These are phyloP conservation scores for Aegilops bicornis DNA, from an alignment of 176 grass and related monocot genomes.

Conservation along the genomic window DNA sequence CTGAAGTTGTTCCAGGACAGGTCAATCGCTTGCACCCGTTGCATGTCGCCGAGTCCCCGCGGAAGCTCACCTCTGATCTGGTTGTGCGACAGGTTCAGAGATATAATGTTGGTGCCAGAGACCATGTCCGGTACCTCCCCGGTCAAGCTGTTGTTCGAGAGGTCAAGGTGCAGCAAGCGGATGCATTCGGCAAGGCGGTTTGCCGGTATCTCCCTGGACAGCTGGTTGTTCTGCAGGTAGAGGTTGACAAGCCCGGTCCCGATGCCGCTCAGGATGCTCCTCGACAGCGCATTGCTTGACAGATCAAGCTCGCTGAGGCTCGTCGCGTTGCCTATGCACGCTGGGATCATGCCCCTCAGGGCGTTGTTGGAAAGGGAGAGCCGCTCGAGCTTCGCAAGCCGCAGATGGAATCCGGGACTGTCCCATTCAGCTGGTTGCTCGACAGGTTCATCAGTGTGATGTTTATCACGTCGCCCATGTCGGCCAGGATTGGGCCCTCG, in stretches of 20 bases:
- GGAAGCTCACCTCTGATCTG: slow-evolving; percentile 55
- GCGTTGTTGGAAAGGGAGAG: slow-evolving; percentile 57
- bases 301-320: slow-evolving; percentile 54
- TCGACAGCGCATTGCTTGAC: slow-evolving; percentile 51
- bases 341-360: slow-evolving; percentile 48
- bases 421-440: slow-evolving; percentile 58
- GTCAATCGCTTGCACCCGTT: slow-evolving; percentile 49
- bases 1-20: slow-evolving; percentile 76
- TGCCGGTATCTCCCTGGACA: slow-evolving; percentile 59
- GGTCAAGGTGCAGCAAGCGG: slow-evolving; percentile 43
- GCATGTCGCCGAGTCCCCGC: slow-evolving; percentile 46
- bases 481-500: slow-evolving; percentile 54
- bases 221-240: slow-evolving; percentile 47
- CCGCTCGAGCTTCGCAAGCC: slow-evolving; percentile 32
- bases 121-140: slow-evolving; percentile 46
- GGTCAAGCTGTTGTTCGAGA: slow-evolving; percentile 60
- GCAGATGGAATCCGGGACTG: slow-evolving; percentile 59
- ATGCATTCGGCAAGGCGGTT: slow-evolving; percentile 40
- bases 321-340: slow-evolving; percentile 48
- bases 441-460: slow-evolving; percentile 77
- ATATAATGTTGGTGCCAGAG: slow-evolving; percentile 40
- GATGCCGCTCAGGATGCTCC: slow-evolving; percentile 54
- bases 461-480: slow-evolving; percentile 55
- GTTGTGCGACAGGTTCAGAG: slow-evolving; percentile 77
- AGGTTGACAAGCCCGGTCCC: slow-evolving; percentile 27